A percentile compares a stretch with the other conserved stretches of the same genome.
Conservation (phyloP, 495 filamentous ascomycete genomes). For the Platismatia glauca region DNA sequence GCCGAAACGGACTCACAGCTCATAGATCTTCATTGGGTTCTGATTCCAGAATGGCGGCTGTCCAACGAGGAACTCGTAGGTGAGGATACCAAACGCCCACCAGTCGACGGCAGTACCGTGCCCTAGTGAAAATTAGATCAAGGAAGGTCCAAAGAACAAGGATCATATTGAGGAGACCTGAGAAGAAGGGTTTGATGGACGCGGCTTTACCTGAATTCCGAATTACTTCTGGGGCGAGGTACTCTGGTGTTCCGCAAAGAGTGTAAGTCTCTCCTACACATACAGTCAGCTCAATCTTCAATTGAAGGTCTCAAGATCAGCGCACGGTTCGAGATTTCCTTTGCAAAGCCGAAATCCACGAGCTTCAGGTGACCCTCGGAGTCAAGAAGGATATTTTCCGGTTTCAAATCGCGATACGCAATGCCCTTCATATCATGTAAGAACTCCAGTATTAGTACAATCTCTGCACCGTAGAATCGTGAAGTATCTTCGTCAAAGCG, state of each 20-base stretch:
- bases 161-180: conserved; percentile 7
- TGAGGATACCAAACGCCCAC: conserved; percentile 95
- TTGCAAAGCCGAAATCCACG: conserved; percentile 98
- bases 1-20: conserved; percentile 47
- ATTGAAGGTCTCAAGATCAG: conserved; percentile 7
- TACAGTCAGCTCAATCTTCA: not conserved
- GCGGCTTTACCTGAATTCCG: conserved; percentile 57
- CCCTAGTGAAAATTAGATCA: conserved; percentile 34
- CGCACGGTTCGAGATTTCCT: conserved; percentile 57
- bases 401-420: conserved; percentile 92
- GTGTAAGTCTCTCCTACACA: conserved; percentile 77
- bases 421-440: conserved; percentile 77
- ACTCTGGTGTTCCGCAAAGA: conserved; percentile 92
- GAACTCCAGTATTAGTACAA: conserved; percentile 84
- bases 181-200: conserved; percentile 10
- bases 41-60: conserved; percentile 97
- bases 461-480: conserved; percentile 93
- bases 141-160: conserved; percentile 1
- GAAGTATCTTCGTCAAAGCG: conserved; percentile 80
- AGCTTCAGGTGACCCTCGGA: conserved; percentile 88
- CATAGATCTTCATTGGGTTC: conserved; percentile 94
- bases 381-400: conserved; percentile 90
- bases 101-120: conserved; percentile 97
- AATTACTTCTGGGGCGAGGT: conserved; percentile 93
- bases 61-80: conserved; percentile 92